Conservation (phyloP, 495 filamentous ascomycete species). For the Acidiella bohemica region DNA sequence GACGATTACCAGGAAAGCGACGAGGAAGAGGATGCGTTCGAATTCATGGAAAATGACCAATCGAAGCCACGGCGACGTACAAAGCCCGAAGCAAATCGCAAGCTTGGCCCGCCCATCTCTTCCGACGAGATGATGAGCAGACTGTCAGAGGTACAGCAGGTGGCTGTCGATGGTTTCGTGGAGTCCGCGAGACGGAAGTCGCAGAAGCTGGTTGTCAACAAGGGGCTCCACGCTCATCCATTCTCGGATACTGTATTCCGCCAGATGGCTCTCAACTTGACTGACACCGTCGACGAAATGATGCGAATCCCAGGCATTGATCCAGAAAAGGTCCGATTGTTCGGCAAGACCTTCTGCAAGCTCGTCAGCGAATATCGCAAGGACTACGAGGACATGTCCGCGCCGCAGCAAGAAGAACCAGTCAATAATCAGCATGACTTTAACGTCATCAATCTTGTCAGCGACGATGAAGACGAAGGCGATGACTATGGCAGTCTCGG, state of each 20-base stretch:
- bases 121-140: conserved; percentile 47
- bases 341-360: conserved; percentile 52
- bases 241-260: conserved; percentile 70
- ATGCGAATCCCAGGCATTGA: conserved; percentile 53
- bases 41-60: conserved; percentile 45
- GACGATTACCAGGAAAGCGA: conserved; percentile 30
- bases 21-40: conserved; percentile 33
- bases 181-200: conserved; percentile 48
- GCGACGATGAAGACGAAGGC: conserved; percentile 41
- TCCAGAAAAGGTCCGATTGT: conserved; percentile 51
- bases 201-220: conserved; percentile 51
- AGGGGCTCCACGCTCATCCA: conserved; percentile 45
- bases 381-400: conserved; percentile 47
- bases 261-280: conserved; percentile 70
- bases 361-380: conserved; percentile 44
- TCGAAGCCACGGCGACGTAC: conserved; percentile 26
- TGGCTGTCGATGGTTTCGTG: conserved; percentile 53
- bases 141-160: conserved; percentile 48
- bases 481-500: conserved; percentile 37
- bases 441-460: conserved; percentile 55
- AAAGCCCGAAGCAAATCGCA: conserved; percentile 23
- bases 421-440: conserved; percentile 39
- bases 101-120: conserved; percentile 58
- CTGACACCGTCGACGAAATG: conserved; percentile 49
- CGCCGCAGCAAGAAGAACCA: conserved; percentile 9